Evolutionary conservation across 179 eudicot genomes (phyloP).

Genomic region (Carnegiea gigantea): DNA sequence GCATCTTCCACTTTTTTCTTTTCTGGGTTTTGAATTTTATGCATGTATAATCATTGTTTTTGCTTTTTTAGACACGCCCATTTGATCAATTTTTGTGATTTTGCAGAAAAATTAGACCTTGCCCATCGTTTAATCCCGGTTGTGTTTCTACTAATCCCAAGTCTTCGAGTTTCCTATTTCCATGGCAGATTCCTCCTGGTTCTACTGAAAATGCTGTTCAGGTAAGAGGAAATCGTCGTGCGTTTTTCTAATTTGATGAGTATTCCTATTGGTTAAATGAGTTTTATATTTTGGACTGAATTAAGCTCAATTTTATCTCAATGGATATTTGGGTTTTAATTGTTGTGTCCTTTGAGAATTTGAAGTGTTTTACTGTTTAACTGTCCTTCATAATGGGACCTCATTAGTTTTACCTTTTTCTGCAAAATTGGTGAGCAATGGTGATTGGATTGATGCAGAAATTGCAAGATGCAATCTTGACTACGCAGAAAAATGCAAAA

Average conservation of each 20-base stretch:
- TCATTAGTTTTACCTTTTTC: background rate
- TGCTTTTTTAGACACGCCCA: background rate
- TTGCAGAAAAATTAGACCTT: slow-evolving; percentile 79
- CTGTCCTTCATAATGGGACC: background rate
- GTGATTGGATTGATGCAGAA: slow-evolving; percentile 40
- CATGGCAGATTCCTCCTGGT: slow-evolving; percentile 68
- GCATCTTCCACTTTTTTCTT: background rate
- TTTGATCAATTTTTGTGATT: background rate
- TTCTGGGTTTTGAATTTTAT: background rate
- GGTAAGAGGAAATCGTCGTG: slow-evolving; percentile 34
- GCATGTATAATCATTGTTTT: background rate
- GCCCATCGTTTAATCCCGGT: slow-evolving; percentile 91
- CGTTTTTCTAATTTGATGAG: background rate
- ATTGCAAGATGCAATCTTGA: slow-evolving; percentile 73
- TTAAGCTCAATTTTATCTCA: background rate
- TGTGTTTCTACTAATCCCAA: slow-evolving; percentile 83
- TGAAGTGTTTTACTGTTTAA: background rate
- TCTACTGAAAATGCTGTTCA: slow-evolving; percentile 56
- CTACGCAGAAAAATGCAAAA: slow-evolving; percentile 78
- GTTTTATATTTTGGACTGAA: background rate
- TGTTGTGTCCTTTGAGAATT: background rate
- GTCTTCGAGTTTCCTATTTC: slow-evolving; percentile 72
- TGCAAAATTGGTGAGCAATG: background rate
- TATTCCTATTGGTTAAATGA: background rate
- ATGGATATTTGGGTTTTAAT: background rate